Conservation (phyloP, 805 yeast genomes). For the Ogataea ganodermae region DNA sequence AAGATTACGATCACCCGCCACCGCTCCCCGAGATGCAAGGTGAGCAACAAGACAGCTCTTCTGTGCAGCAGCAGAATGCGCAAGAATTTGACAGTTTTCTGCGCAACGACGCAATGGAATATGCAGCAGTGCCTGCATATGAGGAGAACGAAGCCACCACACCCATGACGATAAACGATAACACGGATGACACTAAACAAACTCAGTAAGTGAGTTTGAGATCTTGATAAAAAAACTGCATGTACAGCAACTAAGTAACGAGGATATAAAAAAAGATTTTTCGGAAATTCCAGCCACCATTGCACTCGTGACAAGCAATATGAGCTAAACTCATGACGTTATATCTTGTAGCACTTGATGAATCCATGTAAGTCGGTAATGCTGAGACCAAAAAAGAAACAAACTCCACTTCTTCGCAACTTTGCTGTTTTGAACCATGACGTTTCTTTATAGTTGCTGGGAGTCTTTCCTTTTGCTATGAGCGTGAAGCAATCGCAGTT, state of each 20-base stretch:
- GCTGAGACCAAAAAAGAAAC: neutral
- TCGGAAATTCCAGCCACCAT: no score
- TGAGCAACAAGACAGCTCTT: neutral
- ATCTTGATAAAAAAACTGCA: neutral
- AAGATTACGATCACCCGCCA: conserved; percentile 17
- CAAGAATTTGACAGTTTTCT: conserved; percentile 15
- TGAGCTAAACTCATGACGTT: neutral
- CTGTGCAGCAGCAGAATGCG: neutral
- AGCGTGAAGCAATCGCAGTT: neutral
- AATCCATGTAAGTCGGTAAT: neutral
- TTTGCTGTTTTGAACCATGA: neutral
- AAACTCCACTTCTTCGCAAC: neutral
- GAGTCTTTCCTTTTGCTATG: neutral
- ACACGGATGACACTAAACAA: neutral
- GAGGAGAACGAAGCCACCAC: conserved; percentile 13
- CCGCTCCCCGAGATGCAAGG: conserved; percentile 1
- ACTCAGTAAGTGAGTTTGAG: neutral
- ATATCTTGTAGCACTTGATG: neutral
- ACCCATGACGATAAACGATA: neutral
- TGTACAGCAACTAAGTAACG: neutral
- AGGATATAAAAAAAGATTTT: no score
- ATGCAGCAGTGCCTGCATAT: conserved; percentile 22
- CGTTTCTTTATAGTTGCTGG: conserved; percentile 2
- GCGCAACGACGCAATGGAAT: conserved; percentile 15
- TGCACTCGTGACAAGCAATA: neutral